phyloP scores from a whole-genome alignment of 169 alveolate genomes.

The Cardiosporidium cionae region DNA sequence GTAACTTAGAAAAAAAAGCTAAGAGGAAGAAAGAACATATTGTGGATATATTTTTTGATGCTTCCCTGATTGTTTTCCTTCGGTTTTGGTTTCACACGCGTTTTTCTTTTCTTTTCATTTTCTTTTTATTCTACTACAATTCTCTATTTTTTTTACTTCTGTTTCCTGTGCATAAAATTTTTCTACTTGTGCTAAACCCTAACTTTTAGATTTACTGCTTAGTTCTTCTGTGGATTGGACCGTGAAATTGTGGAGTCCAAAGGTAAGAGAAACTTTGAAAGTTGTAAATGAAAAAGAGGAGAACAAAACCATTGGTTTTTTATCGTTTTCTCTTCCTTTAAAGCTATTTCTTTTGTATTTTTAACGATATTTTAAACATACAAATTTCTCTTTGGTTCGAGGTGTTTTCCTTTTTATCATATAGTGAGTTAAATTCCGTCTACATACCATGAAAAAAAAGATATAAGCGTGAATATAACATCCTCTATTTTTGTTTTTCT shows the following conservation, averaged over 20 bases:
- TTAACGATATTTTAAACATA: too few species aligned
- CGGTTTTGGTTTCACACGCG: not conserved
- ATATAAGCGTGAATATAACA: too few species aligned
- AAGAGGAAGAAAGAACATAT: not conserved
- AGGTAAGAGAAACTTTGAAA: slow-evolving; percentile 10
- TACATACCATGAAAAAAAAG: too few species aligned
- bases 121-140: not conserved
- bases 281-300: too few species aligned
- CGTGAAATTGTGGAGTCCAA: slow-evolving; percentile 62
- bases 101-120: not conserved
- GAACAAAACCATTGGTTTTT: too few species aligned
- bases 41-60: not conserved
- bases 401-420: too few species aligned
- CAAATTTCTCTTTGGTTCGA: too few species aligned
- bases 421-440: too few species aligned
- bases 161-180: not conserved
- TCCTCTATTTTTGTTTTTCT: too few species aligned
- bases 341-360: too few species aligned
- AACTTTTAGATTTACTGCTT: slow-evolving; percentile 43
- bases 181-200: not conserved
- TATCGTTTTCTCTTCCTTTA: too few species aligned
- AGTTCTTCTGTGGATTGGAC: slow-evolving; percentile 78
- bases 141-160: not conserved
- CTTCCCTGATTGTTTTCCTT: not conserved
- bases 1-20: too few species aligned